A percentile compares a stretch with the other conserved stretches of the same genome.
Evolutionary conservation across 1,284 basidiomycete genomes (phyloP).

Genomic region (Pascua sp.): DNA sequence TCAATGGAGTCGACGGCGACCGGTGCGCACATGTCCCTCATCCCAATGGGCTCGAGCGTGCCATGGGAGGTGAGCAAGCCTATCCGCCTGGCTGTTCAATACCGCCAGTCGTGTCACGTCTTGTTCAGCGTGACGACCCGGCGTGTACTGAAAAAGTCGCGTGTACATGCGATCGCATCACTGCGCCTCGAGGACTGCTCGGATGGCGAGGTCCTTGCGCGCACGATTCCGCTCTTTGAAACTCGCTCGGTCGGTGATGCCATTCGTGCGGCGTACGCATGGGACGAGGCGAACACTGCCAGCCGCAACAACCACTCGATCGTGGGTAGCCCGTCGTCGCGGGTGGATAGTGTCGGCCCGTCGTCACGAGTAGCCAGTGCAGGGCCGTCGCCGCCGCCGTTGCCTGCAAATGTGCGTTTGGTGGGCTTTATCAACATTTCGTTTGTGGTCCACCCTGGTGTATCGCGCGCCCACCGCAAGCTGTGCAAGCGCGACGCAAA

Average conservation of each 20-base stretch:
- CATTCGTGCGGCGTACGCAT: slow-evolving; percentile 6
- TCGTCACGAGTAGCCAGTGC: no score
- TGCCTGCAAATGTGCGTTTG: slow-evolving; percentile 4
- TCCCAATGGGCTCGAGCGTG: no score
- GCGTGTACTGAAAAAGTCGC: slow-evolving; percentile 38
- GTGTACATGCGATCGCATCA: slow-evolving; percentile 32
- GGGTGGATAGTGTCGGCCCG: no score
- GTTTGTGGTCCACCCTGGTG: slow-evolving; percentile 38
- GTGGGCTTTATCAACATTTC: slow-evolving; percentile 35
- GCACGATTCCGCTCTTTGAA: slow-evolving; percentile 35
- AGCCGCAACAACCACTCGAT: no score
- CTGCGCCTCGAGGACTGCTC: slow-evolving; percentile 33
- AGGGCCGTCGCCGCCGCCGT: neutral
- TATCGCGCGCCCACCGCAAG: slow-evolving; percentile 38
- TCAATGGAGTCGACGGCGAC: no score
- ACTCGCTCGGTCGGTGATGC: slow-evolving; percentile 34
- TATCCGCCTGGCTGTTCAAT: slow-evolving; percentile 40
- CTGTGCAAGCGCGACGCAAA: slow-evolving; percentile 40
- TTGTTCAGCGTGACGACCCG: slow-evolving; percentile 36
- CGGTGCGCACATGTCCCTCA: no score
- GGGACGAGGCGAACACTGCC: neutral
- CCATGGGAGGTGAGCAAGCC: slow-evolving; percentile 25
- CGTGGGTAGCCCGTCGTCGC: slow-evolving; percentile 2
- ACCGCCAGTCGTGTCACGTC: slow-evolving; percentile 46
- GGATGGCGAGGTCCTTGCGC: slow-evolving; percentile 26